Base-by-base conservation (phyloP, 192 early-diverging fungal genomes). In the Backusella macrospora region DNA sequence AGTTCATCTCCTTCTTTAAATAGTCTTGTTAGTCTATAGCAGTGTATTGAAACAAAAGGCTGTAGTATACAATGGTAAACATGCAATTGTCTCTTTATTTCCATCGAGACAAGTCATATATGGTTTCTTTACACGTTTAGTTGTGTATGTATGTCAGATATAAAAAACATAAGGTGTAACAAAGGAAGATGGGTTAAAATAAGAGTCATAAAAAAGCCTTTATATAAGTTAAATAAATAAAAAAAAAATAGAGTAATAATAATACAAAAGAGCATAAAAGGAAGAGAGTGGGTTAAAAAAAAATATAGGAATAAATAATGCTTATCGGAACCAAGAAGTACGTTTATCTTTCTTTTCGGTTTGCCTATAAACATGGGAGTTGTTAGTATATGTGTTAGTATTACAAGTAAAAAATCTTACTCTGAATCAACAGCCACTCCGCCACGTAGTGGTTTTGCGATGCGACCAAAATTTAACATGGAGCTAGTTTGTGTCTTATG, bases 401-500 rank as follows among this genome's bases (percentile, higher is more conserved):
- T 12, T 55, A 4, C 3, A 55, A 55, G 3, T 10, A 23, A 26
- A 23, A 26, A 23, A 23, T 12, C 52, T 55, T 23, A 55, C 52
- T 44, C 44, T 15, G 42, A 66, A 16, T 59, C 66, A 42, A 45
- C 66, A 34, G 73, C 66, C 18, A 62, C 62, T 26, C 95, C 93
- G 38, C 96, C 96, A 55, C 95, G 88, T 71, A 98, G 79, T 63
- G 95, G 96, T 84, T 96, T 96, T 73, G 96, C 94, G 71, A 98
- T 95, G 47, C 80, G 29, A 74, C 78, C 76, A 65, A 82, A 80
- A 18, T 70, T 65, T 3, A 83, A 47, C n/a, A 70, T 64, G 40
- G 78, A 74, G 37, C 73, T 62, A 63, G 42, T 77, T 49, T 78
- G 76, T 38, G 73, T 73, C 64, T 74, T 80, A 52, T 77, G 78